These are phyloP conservation scores for Fusarium sp. DNA, from an alignment of 2,329 filamentous ascomycete genomes.

Conservation along the genomic window DNA sequence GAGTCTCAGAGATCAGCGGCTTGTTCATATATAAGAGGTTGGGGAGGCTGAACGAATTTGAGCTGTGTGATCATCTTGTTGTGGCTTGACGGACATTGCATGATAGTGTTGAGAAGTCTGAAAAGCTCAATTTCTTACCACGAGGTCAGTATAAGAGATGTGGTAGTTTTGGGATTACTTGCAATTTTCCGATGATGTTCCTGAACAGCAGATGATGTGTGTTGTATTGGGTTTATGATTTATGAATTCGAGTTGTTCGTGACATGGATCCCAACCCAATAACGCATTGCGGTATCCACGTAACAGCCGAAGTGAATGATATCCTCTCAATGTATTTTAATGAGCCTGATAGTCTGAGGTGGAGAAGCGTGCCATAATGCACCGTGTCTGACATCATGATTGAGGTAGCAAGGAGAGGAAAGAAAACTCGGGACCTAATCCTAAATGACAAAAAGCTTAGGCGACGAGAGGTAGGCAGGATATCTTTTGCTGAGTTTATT, in stretches of 20 bases:
- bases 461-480: too few species aligned
- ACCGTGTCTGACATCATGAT: neutral
- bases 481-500: too few species aligned
- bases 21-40: slow-evolving; percentile 9
- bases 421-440: too few species aligned
- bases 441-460: too few species aligned
- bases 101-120: neutral
- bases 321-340: neutral
- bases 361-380: neutral
- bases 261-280: neutral
- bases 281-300: neutral
- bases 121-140: neutral
- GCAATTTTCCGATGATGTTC: neutral
- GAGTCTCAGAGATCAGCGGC: neutral
- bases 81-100: neutral
- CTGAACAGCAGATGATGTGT: neutral
- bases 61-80: neutral
- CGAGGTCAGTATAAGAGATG: neutral
- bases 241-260: neutral
- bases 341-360: neutral
- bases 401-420: neutral
- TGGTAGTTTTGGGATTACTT: too few species aligned
- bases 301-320: neutral
- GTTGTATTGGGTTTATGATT: neutral
- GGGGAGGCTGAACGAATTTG: slow-evolving; percentile 11